Conservation (phyloP, 495 filamentous ascomycete species). For the Oidiodendron maius region DNA sequence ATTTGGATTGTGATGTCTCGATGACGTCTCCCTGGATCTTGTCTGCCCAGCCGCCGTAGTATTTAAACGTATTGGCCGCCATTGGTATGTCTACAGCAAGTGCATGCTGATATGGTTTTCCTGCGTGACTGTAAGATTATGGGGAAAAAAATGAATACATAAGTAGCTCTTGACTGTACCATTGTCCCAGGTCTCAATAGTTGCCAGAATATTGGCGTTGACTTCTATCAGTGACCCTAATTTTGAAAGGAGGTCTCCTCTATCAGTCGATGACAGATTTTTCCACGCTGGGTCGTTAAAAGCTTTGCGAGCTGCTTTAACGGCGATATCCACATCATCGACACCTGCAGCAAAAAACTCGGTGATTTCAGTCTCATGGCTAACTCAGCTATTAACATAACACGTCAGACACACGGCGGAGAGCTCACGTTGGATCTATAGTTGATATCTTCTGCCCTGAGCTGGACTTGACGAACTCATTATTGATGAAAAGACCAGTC, state of each 20-base stretch:
- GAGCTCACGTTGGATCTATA: constrained; percentile 56
- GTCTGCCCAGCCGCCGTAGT: constrained; percentile 96
- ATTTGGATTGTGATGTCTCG: constrained; percentile 72
- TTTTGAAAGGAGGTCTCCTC: constrained; percentile 65
- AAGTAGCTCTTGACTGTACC: constrained; percentile 48
- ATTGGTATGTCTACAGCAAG: constrained; percentile 61
- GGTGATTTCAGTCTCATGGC: constrained; percentile 56
- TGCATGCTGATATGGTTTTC: constrained; percentile 66
- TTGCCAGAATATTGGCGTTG: constrained; percentile 67
- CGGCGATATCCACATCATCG: constrained; percentile 57
- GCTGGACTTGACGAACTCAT: constrained; percentile 79
- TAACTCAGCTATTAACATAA: not conserved
- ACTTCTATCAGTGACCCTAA: constrained; percentile 83
- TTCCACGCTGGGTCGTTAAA: constrained; percentile 75
- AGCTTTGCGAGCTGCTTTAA: constrained; percentile 79
- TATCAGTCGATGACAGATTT: constrained; percentile 62
- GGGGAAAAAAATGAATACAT: not conserved
- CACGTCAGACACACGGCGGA: not conserved
- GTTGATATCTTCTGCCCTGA: constrained; percentile 74
- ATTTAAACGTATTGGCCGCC: constrained; percentile 66
- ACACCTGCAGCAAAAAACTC: constrained; percentile 82
- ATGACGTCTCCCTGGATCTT: constrained; percentile 94
- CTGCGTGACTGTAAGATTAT: too few species aligned
- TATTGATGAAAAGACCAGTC: constrained; percentile 76
- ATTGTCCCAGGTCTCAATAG: constrained; percentile 88